Conservation (phyloP, 164 flowering plant species). For the Liquidambar formosana region DNA sequence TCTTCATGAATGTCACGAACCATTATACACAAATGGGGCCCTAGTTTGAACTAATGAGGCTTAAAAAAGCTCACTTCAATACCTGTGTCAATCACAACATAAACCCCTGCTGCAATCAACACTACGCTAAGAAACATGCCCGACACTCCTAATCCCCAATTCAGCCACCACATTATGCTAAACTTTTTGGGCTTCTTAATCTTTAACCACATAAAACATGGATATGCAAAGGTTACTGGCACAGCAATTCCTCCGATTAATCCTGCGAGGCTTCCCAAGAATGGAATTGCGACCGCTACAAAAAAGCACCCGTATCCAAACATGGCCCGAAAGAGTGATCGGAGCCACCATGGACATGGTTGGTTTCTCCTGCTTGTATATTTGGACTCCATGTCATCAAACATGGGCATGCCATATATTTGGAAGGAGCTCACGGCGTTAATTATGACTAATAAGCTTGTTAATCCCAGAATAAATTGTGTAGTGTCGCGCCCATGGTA, state of each 20-base stretch:
- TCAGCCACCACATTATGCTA: constrained; percentile 40
- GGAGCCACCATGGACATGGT: constrained; percentile 58
- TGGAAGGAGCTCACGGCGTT: constrained; percentile 57
- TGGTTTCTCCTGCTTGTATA: constrained; percentile 42
- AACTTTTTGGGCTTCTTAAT: constrained; percentile 40
- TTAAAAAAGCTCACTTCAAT: too few species aligned
- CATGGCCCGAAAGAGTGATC: constrained; percentile 34
- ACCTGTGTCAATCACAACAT: too few species aligned
- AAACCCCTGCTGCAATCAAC: constrained; percentile 31
- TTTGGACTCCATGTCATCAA: constrained; percentile 53
- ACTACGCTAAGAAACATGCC: constrained; percentile 45
- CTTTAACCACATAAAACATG: constrained; percentile 56
- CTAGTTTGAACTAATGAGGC: too few species aligned
- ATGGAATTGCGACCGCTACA: constrained; percentile 55
- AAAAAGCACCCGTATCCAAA: constrained; percentile 51
- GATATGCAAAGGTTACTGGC: constrained; percentile 57
- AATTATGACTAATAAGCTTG: constrained; percentile 45
- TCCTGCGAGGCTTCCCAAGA: constrained; percentile 52
- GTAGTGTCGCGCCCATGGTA: constrained; percentile 45
- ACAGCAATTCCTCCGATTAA: constrained; percentile 56
- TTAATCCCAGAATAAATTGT: constrained; percentile 27
- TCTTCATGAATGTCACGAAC: too few species aligned
- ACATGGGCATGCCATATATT: constrained; percentile 63
- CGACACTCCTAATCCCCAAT: constrained; percentile 38
- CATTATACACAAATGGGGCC: too few species aligned